A percentile compares a stretch with the other conserved stretches of the same genome.
These are phyloP conservation scores for Daucus carota DNA, from an alignment of 129 eudicot species.

Conservation along the genomic window DNA sequence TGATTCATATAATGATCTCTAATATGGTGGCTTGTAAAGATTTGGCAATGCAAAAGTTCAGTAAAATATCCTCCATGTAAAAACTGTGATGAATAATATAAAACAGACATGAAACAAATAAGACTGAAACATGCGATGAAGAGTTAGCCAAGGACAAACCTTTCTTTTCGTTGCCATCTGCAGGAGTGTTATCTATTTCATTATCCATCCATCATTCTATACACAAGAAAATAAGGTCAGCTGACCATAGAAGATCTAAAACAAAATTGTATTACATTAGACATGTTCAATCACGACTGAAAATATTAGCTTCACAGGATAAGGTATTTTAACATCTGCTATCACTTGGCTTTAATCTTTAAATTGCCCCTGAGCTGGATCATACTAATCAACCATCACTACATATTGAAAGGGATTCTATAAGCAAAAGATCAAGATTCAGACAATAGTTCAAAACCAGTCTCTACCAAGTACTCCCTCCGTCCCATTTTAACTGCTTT, in stretches of 20 bases:
- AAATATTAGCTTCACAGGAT: not conserved
- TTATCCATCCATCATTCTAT: constrained; percentile 50
- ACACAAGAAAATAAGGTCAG: constrained; percentile 4
- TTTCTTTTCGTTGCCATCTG: constrained; percentile 38
- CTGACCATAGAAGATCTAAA: not conserved
- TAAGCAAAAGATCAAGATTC: not conserved
- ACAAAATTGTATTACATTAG: not conserved
- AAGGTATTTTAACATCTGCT: not conserved
- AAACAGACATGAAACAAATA: not conserved
- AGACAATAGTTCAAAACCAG: not conserved
- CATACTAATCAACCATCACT: not conserved
- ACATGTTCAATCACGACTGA: not conserved
- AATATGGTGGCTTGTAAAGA: not conserved
- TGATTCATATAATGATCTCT: not conserved
- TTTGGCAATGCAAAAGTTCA: not conserved
- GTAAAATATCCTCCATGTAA: no score
- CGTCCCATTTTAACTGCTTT: no score
- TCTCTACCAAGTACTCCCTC: not conserved
- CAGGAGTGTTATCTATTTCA: constrained; percentile 26
- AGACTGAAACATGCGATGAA: not conserved
- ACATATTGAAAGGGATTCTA: not conserved
- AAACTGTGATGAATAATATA: not conserved
- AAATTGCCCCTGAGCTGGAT: not conserved
- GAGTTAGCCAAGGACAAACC: constrained; percentile 31
- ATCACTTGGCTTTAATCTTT: not conserved